A percentile compares a stretch with the other conserved stretches of the same genome.
Conservation (phyloP, 305 asterid species). For the Fraxinus albicans region DNA sequence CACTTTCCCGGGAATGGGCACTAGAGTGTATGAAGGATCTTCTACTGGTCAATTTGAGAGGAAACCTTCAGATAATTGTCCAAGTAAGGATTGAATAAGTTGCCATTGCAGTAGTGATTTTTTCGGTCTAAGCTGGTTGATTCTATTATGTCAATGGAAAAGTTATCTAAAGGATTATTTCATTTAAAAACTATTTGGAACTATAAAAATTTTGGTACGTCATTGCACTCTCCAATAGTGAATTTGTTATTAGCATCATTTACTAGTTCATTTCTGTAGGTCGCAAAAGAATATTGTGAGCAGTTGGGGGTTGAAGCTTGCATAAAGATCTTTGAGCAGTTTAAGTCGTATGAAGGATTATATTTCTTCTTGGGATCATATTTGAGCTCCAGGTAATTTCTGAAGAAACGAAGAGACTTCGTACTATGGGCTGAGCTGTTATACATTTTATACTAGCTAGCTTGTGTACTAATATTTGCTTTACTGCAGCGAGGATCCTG, state of each 20-base stretch:
- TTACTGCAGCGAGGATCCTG: conserved; percentile 92
- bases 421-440: conserved; percentile 1
- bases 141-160: conserved; percentile 4
- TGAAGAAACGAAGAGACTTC: conserved; percentile 16
- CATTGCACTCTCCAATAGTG: neutral
- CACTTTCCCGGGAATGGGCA: conserved; percentile 96
- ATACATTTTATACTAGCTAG: neutral
- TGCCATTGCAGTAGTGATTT: neutral
- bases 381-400: conserved; percentile 86
- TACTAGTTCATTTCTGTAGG: conserved; percentile 45
- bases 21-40: conserved; percentile 99
- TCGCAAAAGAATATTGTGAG: conserved; percentile 96
- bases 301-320: conserved; percentile 96
- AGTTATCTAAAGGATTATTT: neutral
- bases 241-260: conserved; percentile 5
- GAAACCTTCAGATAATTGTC: conserved; percentile 98
- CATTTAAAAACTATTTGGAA: neutral
- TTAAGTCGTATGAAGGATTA: conserved; percentile 94
- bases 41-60: conserved; percentile 87
- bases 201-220: conserved; percentile 1
- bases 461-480: conserved; percentile 19
- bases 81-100: conserved; percentile 54
- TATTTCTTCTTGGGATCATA: conserved; percentile 98
- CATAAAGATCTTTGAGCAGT: conserved; percentile 93
- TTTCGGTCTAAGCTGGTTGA: neutral